Evolutionary conservation across 2,329 filamentous ascomycete species (phyloP).

Genomic region (Colletotrichum sublineola): DNA sequence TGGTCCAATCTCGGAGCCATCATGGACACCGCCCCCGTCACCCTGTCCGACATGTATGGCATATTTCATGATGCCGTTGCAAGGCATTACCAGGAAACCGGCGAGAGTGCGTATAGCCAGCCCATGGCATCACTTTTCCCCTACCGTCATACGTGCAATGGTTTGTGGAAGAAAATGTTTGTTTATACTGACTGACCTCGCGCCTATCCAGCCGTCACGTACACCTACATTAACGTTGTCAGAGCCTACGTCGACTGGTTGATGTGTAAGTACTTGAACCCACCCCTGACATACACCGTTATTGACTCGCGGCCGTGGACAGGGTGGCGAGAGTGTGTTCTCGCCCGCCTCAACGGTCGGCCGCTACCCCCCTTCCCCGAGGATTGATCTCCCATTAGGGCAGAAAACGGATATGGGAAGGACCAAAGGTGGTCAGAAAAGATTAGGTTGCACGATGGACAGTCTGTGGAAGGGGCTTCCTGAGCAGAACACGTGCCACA

Average conservation of each 20-base stretch:
- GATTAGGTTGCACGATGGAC: too few relatives aligned
- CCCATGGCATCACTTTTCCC: neutral
- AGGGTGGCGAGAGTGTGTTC: neutral
- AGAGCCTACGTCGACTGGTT: neutral
- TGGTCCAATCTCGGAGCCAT: neutral
- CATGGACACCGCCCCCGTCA: neutral
- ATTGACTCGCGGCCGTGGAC: neutral
- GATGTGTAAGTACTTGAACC: neutral
- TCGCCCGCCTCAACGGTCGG: neutral
- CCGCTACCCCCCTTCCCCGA: neutral
- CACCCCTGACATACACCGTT: accelerated
- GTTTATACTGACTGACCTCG: neutral
- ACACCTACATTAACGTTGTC: neutral
- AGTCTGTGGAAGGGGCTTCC: neutral
- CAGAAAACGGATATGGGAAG: neutral
- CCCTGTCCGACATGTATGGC: neutral
- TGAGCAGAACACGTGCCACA: neutral
- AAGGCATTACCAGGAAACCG: neutral
- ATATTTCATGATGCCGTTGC: neutral
- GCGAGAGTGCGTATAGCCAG: neutral
- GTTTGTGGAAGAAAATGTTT: neutral
- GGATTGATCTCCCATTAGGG: neutral
- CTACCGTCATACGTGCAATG: neutral
- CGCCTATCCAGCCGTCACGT: neutral
- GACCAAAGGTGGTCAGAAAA: neutral